These are phyloP conservation scores for Clavulina sp. DNA, from an alignment of 768 basidiomycete species.

Conservation along the genomic window DNA sequence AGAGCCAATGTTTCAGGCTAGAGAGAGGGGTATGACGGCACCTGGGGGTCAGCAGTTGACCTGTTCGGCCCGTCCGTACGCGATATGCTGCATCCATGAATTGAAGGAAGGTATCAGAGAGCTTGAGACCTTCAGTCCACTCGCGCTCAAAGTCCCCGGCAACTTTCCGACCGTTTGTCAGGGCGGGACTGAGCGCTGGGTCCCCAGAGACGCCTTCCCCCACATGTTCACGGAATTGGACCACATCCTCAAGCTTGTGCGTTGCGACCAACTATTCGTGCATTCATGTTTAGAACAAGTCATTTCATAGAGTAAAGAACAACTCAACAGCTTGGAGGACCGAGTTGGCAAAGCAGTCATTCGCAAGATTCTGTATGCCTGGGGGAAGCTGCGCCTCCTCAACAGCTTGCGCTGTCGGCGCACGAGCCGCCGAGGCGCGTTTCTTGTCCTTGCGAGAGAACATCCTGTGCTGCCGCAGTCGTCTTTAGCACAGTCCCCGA, in stretches of 20 bases:
- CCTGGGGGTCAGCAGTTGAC: conserved; percentile 46
- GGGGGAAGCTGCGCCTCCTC: conserved; percentile 37
- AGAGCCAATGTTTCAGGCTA: neutral
- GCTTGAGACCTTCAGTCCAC: conserved; percentile 44
- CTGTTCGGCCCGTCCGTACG: conserved; percentile 32
- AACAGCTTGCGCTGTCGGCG: neutral
- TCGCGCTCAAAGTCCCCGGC: conserved; percentile 34
- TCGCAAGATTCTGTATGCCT: conserved; percentile 63
- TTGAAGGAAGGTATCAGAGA: conserved; percentile 49
- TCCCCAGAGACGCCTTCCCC: conserved; percentile 24
- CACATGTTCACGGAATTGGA: conserved; percentile 24
- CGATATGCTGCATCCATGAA: conserved; percentile 48
- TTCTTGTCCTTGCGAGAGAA: too few relatives aligned
- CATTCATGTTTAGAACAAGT: conserved; percentile 10
- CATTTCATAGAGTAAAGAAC: conserved; percentile 22
- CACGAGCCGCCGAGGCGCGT: too few relatives aligned
- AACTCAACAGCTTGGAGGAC: conserved; percentile 75
- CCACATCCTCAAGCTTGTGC: conserved; percentile 37
- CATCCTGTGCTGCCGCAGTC: too few relatives aligned
- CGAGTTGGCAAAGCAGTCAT: conserved; percentile 91
- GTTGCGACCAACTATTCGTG: conserved; percentile 46
- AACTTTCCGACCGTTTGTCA: conserved; percentile 45
- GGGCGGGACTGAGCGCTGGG: conserved; percentile 32
- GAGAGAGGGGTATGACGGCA: conserved; percentile 8
- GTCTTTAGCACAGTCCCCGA: too few relatives aligned